phyloP scores from a whole-genome alignment of 768 basidiomycete genomes.

The Trametes meyenii region DNA sequence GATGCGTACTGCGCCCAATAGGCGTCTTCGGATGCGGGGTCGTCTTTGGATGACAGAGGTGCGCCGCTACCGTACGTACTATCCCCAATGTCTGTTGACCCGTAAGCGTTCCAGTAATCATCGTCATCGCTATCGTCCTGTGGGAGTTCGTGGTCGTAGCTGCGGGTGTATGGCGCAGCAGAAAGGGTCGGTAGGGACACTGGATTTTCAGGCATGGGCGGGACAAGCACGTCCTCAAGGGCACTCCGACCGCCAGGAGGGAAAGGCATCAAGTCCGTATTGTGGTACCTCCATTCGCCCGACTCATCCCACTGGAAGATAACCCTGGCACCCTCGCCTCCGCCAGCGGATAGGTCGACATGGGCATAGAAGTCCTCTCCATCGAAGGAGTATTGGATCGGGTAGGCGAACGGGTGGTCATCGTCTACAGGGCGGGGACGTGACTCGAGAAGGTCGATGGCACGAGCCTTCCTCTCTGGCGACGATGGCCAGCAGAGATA shows the following conservation, averaged over 20 bases:
- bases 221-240: constrained; percentile 34
- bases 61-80: constrained; percentile 24
- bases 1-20: constrained; percentile 78
- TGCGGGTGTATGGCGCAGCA: constrained; percentile 1
- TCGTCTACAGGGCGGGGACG: constrained; percentile 35
- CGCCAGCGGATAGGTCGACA: constrained; percentile 37
- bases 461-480: constrained; percentile 34
- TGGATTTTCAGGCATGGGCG: constrained; percentile 33
- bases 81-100: constrained; percentile 38
- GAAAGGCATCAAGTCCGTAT: constrained; percentile 70
- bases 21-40: constrained; percentile 51
- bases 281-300: constrained; percentile 70
- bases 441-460: constrained; percentile 49
- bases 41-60: constrained; percentile 31
- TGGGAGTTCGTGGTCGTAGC: constrained; percentile 27
- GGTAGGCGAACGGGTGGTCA: constrained; percentile 32
- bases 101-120: constrained; percentile 73
- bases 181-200: constrained; percentile 5
- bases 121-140: constrained; percentile 45
- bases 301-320: constrained; percentile 67
- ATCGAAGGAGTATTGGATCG: constrained; percentile 48
- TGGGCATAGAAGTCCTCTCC: constrained; percentile 59
- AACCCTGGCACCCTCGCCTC: constrained; percentile 50
- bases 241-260: constrained; percentile 44
- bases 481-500: constrained; percentile 73